These are phyloP conservation scores for Talaromyces funiculosus DNA, from an alignment of 2,329 filamentous ascomycete genomes.

Conservation along the genomic window DNA sequence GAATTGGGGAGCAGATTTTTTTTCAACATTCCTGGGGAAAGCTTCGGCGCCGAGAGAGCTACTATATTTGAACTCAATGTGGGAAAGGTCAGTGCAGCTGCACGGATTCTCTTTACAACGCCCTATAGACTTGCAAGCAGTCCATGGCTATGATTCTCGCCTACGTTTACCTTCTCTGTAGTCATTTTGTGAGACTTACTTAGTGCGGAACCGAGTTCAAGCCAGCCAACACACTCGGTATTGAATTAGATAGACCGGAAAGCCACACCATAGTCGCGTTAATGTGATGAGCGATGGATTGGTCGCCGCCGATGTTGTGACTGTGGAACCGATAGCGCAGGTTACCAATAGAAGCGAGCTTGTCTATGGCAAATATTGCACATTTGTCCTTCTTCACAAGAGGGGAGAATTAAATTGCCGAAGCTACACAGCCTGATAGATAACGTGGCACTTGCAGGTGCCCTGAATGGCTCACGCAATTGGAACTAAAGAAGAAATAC, in stretches of 20 bases:
- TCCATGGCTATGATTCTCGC: not conserved
- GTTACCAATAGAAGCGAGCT: not conserved
- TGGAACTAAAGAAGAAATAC: not conserved
- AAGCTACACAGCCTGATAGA: not conserved
- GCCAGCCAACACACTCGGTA: not conserved
- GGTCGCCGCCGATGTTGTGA: not conserved
- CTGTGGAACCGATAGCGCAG: not conserved
- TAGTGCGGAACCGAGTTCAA: conserved; percentile 1
- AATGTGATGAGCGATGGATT: not conserved
- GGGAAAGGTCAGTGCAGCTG: not conserved
- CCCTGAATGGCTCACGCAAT: not conserved
- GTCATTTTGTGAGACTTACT: not conserved
- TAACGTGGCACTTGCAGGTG: not conserved
- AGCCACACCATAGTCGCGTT: not conserved
- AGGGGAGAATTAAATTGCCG: not conserved
- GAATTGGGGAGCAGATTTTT: not conserved
- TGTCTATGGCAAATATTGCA: not conserved
- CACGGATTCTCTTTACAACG: not conserved
- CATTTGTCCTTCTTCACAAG: not conserved
- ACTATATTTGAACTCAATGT: not conserved
- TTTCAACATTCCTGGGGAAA: not conserved
- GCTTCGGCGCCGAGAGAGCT: not conserved
- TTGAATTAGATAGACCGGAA: not conserved
- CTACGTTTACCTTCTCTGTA: not conserved
- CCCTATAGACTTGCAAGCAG: not conserved